phyloP scores from a whole-genome alignment of 768 basidiomycete species.

The Boletus tylopilopsis region DNA sequence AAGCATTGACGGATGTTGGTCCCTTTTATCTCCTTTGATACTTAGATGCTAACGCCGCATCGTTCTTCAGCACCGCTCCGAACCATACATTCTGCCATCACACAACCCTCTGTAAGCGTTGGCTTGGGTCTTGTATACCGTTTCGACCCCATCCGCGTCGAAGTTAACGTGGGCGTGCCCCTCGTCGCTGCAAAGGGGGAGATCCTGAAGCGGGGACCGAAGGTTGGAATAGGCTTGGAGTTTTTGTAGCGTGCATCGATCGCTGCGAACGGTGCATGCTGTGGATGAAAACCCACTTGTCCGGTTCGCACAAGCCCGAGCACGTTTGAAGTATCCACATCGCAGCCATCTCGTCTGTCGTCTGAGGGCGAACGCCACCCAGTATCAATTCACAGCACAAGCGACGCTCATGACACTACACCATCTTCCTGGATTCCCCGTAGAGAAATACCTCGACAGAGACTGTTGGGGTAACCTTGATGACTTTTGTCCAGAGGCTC shows the following conservation, averaged over 20 bases:
- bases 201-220: slow-evolving; percentile 63
- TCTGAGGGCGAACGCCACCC: too few relatives aligned
- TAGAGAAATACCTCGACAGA: not conserved
- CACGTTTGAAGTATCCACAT: not conserved
- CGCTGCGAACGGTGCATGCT: slow-evolving; percentile 9
- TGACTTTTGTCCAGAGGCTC: not conserved
- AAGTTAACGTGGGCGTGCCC: slow-evolving; percentile 86
- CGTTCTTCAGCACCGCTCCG: slow-evolving; percentile 7
- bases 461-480: not conserved
- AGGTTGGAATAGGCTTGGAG: slow-evolving; percentile 78
- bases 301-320: not conserved
- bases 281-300: not conserved
- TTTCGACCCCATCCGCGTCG: slow-evolving; percentile 80
- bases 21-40: not conserved
- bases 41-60: not conserved
- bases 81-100: slow-evolving; percentile 16
- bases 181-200: slow-evolving; percentile 67
- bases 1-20: slow-evolving; percentile 52
- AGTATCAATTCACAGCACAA: too few relatives aligned
- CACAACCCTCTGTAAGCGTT: slow-evolving; percentile 61
- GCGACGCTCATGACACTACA: too few relatives aligned
- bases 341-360: too few relatives aligned
- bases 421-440: not conserved
- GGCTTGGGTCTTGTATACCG: slow-evolving; percentile 83
- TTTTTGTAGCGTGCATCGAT: slow-evolving; percentile 47